phyloP scores from a whole-genome alignment of 2,329 filamentous ascomycete genomes.

The Raffaelea ambrosiae region DNA sequence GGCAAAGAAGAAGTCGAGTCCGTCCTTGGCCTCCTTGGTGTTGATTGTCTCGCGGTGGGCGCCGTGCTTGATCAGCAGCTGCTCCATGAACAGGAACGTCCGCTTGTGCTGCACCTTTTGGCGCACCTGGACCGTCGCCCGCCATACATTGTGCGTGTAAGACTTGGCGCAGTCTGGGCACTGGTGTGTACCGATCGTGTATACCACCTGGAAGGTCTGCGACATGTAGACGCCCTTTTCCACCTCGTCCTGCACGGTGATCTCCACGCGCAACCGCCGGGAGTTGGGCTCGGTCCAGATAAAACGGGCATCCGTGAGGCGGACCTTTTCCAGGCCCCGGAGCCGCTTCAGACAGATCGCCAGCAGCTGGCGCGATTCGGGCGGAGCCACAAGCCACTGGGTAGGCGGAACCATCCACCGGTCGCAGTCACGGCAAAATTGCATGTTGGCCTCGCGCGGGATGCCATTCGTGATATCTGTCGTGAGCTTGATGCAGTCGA shows the following conservation, averaged over 20 bases:
- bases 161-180: conserved; percentile 93
- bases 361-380: conserved; percentile 85
- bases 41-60: conserved; percentile 88
- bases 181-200: conserved; percentile 83
- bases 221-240: conserved; percentile 64
- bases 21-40: conserved; percentile 94
- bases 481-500: conserved; percentile 91
- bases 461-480: conserved; percentile 89
- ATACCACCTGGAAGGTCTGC: conserved; percentile 92
- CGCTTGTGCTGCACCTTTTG: conserved; percentile 93
- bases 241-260: conserved; percentile 74
- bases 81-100: conserved; percentile 63
- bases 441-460: conserved; percentile 79
- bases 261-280: conserved; percentile 82
- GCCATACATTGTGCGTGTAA: conserved; percentile 74
- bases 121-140: conserved; percentile 85
- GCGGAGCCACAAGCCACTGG: conserved; percentile 77
- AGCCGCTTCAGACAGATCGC: conserved; percentile 87
- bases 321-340: conserved; percentile 75
- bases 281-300: conserved; percentile 99
- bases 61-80: conserved; percentile 89
- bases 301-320: conserved; percentile 92
- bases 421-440: conserved; percentile 92
- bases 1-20: conserved; percentile 92
- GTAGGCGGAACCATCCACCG: conserved; percentile 81